Evolutionary conservation across 495 filamentous ascomycete species (phyloP), one percentile per base, ranked within the genome.

Genomic region (Pyrenula massariospora): DNA sequence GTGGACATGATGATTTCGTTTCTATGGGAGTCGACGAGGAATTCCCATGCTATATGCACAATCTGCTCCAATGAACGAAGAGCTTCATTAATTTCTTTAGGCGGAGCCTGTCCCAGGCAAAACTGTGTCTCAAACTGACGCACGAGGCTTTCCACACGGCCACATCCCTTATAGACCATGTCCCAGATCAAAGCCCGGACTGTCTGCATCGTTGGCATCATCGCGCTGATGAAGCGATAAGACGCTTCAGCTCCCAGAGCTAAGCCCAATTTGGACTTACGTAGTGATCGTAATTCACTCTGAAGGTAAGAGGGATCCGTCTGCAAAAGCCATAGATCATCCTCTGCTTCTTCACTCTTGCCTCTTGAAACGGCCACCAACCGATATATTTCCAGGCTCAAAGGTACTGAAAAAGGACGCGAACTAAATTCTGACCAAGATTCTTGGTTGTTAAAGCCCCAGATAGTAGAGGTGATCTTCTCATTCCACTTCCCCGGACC

Each of bases 351-450:
- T 19, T 52, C 31, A 1, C 57, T 12, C 52, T 51, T 24, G 1
- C 19, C 49, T 48, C 60, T 22, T 1, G 62, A 55, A 12, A 58
- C 50, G 1, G 49, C 24, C 12, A 62, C 15, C 12, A 66, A 23
- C 1, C 2, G 10, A 53, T 62, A 25, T 12, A 62, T 54, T 47
- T 58, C 55, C 31, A 66, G 62, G 11, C 12, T 52, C 1, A 59
- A 58, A 10, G 60, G 60, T 3, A 22, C 25, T 2, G 48, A 58
- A 54, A 62, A 63, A 51, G 62, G 51, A 19, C 58, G 50, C 22
- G 12, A 8, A 8, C n/a, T 52, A 19, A 52, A 52, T 19, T 20
- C n/a, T 5, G 50, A 52, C 19, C 22, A 52, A 8, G 22, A 5
- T 52, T 52, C 50, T 24, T 48, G 22, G 22, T 52, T 48, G 2